Evolutionary conservation across 2,329 filamentous ascomycete species (phyloP), one percentile per base, ranked within the genome.

Genomic region (Hypocreales sp.): DNA sequence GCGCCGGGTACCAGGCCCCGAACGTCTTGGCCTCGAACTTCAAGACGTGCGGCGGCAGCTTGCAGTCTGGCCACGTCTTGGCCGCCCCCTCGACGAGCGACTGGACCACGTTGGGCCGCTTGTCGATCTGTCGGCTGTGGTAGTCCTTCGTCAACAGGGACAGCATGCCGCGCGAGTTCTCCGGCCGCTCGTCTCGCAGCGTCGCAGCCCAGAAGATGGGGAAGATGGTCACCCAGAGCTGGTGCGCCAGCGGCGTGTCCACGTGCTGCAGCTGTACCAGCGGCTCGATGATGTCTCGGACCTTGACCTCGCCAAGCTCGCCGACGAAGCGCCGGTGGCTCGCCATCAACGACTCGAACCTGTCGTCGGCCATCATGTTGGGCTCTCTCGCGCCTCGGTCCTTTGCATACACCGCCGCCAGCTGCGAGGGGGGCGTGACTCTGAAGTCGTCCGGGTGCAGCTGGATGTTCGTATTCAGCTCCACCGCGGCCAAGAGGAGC

Each of bases 21-120:
- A 92, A 98, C 0, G 83, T 93, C 49, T 81, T 82, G 13, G 84
- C 87, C 30, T 92, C 69, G 41, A 86, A 95, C 47, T 98, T 98
- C 57, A 98, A 73, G 20, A 95, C 83, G 45, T 98, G 90, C 0
- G 90, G 83, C 6, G 90, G 90, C 26, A 98, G 74, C 53, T 90
- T 92, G 55, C 90, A 92, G 14, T 81, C 70, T 0, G 90, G 87
- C 56, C 69, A 80, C 2, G 86, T 76, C 42, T 78, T 79, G 10
- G 86, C 81, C 20, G 82, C 79, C 22, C 83, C 90, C 41, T 92
- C 81, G 5, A 98, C 66, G 31, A 99, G 64, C 7, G 86, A 90
- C 44, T 94, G 82, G 3, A 98, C 76, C 19, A 94, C 92, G 44
- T 98, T 98, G 3, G 90, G 92, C 25, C 92, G 72, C 56, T 83